Conservation (phyloP, 345 rosid genomes). For the Clausena lansium region DNA sequence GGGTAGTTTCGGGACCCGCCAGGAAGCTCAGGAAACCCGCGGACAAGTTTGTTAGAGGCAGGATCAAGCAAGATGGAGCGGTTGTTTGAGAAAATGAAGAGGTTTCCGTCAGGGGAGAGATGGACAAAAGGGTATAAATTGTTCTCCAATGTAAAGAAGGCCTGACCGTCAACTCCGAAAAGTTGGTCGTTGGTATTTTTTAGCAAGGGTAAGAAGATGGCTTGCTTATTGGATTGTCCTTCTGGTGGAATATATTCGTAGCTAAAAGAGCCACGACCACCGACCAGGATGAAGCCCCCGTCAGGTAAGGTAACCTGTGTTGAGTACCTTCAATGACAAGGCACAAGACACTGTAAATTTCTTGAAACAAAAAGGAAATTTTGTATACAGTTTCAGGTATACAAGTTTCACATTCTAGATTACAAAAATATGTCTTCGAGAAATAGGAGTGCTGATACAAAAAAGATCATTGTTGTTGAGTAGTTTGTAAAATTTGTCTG, state of each 20-base stretch:
- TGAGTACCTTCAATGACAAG: slow-evolving; percentile 29
- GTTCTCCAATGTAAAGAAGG: background rate
- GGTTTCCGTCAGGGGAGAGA: slow-evolving; percentile 34
- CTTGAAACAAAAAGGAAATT: background rate
- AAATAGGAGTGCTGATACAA: no score
- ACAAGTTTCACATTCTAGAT: no score
- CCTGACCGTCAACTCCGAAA: background rate
- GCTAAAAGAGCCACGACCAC: slow-evolving; percentile 62
- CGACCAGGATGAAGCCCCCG: slow-evolving; percentile 63
- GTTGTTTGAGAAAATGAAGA: slow-evolving; percentile 17
- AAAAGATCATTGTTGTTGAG: no score
- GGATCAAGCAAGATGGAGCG: slow-evolving; percentile 55
- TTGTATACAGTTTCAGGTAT: no score
- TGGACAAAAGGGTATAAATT: slow-evolving; percentile 17
- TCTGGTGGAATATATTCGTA: slow-evolving; percentile 72
- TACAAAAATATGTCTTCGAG: no score
- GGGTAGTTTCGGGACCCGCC: slow-evolving; percentile 55
- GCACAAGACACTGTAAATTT: no score
- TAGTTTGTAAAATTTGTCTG: no score
- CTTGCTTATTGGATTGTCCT: background rate
- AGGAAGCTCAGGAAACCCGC: slow-evolving; percentile 59
- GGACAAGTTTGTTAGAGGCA: slow-evolving; percentile 40
- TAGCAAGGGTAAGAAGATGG: background rate
- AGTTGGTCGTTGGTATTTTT: background rate
- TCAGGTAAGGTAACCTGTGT: slow-evolving; percentile 32